Evolutionary conservation across 345 rosid species (phyloP).

Genomic region (Raphanus sativus): DNA sequence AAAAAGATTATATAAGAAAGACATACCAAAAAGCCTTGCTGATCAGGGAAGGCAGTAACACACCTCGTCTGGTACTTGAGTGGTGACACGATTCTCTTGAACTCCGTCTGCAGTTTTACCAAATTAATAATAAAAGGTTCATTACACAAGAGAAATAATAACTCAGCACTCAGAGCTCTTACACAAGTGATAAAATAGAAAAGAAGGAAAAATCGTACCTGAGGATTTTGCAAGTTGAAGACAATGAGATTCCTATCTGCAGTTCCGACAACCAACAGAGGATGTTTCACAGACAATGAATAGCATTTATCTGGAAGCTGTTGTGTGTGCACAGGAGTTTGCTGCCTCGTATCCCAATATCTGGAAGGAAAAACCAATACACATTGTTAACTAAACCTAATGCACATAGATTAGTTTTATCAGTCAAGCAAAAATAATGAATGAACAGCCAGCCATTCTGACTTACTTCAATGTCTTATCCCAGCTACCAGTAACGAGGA

Average conservation of each 20-base stretch:
- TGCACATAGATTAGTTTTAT: background rate
- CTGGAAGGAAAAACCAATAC: conserved; percentile 39
- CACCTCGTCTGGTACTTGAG: conserved; percentile 96
- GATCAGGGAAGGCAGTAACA: conserved; percentile 97
- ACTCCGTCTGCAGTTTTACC: conserved; percentile 60
- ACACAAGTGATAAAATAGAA: background rate
- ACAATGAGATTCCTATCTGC: conserved; percentile 90
- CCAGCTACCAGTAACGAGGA: conserved; percentile 88
- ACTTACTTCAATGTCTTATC: conserved; percentile 87
- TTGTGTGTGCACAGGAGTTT: conserved; percentile 83
- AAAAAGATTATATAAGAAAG: background rate
- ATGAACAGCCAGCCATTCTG: background rate
- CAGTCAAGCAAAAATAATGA: background rate
- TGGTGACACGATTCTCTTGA: conserved; percentile 83
- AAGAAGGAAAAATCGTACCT: conserved; percentile 45
- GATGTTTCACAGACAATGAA: conserved; percentile 78
- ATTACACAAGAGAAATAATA: background rate
- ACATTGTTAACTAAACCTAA: background rate
- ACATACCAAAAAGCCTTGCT: conserved; percentile 87
- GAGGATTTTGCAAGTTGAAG: conserved; percentile 85
- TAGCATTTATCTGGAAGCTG: conserved; percentile 95
- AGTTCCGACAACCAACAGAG: conserved; percentile 95
- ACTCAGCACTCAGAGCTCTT: background rate
- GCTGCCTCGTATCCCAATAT: conserved; percentile 93
- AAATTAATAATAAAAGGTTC: conserved; percentile 4